Evolutionary conservation across 2,329 filamentous ascomycete species (phyloP).

Genomic region (Xylaria sp.): DNA sequence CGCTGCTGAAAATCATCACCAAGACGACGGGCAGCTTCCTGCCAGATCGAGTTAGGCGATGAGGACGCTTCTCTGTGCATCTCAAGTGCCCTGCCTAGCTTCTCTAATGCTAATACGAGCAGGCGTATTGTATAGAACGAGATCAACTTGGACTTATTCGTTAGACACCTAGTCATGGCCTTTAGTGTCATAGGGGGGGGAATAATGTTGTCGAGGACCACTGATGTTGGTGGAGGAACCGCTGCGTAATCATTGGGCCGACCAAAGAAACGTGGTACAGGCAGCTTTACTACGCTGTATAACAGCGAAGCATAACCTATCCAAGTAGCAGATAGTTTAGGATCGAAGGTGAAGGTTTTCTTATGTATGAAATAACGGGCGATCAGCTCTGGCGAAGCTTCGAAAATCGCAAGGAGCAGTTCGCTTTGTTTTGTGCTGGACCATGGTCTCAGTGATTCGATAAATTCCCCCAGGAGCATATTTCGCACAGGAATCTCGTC

Average conservation of each 20-base stretch:
- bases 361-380: constrained; percentile 88
- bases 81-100: constrained; percentile 73
- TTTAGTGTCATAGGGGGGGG: constrained; percentile 85
- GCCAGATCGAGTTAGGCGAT: constrained; percentile 70
- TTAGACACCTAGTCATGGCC: constrained; percentile 80
- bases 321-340: constrained; percentile 93
- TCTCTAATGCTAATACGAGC: constrained; percentile 80
- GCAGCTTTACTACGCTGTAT: constrained; percentile 81
- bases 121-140: constrained; percentile 87
- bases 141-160: constrained; percentile 80
- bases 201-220: constrained; percentile 86
- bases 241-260: constrained; percentile 69
- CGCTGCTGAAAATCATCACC: constrained; percentile 80
- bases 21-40: constrained; percentile 73
- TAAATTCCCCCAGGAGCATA: constrained; percentile 79
- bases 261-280: constrained; percentile 78
- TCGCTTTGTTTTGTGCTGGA: constrained; percentile 83
- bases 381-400: constrained; percentile 83
- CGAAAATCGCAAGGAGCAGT: constrained; percentile 82
- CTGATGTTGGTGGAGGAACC: constrained; percentile 79
- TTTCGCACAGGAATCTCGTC: constrained; percentile 81
- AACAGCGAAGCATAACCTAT: constrained; percentile 92
- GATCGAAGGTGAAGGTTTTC: constrained; percentile 84
- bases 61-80: constrained; percentile 64
- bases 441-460: constrained; percentile 84